phyloP scores from a whole-genome alignment of 2,329 filamentous ascomycete genomes.

The Graphiopsis chlorocephala region DNA sequence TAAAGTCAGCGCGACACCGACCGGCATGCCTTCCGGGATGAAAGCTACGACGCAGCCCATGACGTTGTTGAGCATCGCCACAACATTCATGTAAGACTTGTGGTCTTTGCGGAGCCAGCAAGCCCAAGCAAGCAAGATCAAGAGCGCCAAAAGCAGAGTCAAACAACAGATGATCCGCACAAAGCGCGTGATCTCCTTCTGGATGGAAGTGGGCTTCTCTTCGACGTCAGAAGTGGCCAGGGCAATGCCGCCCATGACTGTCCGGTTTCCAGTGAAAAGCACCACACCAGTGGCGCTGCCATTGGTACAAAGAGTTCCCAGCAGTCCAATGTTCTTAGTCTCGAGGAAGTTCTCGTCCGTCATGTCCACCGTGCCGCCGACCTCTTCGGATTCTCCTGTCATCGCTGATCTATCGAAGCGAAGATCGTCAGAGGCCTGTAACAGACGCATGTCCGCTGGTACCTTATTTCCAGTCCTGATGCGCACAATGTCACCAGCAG shows the following conservation, averaged over 20 bases:
- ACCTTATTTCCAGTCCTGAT: conserved; percentile 44
- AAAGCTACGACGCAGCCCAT: conserved; percentile 40
- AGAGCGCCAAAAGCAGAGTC: conserved; percentile 38
- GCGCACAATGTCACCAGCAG: conserved; percentile 42
- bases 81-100: conserved; percentile 41
- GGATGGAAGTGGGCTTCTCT: conserved; percentile 42
- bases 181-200: conserved; percentile 45
- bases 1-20: conserved; percentile 35
- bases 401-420: conserved; percentile 44
- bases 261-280: conserved; percentile 40
- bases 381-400: conserved; percentile 45
- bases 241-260: conserved; percentile 45
- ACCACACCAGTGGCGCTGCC: conserved; percentile 42
- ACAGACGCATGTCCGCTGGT: conserved; percentile 43
- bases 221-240: conserved; percentile 39
- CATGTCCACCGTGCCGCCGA: conserved; percentile 32
- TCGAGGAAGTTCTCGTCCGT: conserved; percentile 45
- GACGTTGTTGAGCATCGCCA: conserved; percentile 46
- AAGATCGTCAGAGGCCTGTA: conserved; percentile 43
- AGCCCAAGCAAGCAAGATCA: conserved; percentile 48
- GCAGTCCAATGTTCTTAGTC: conserved; percentile 45
- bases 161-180: conserved; percentile 43
- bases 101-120: conserved; percentile 43
- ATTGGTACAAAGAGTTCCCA: conserved; percentile 45
- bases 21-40: conserved; percentile 32